Evolutionary conservation across 2,329 filamentous ascomycete species (phyloP), one percentile per base, ranked within the genome.

Genomic region (Tolypocladium endophyticum): DNA sequence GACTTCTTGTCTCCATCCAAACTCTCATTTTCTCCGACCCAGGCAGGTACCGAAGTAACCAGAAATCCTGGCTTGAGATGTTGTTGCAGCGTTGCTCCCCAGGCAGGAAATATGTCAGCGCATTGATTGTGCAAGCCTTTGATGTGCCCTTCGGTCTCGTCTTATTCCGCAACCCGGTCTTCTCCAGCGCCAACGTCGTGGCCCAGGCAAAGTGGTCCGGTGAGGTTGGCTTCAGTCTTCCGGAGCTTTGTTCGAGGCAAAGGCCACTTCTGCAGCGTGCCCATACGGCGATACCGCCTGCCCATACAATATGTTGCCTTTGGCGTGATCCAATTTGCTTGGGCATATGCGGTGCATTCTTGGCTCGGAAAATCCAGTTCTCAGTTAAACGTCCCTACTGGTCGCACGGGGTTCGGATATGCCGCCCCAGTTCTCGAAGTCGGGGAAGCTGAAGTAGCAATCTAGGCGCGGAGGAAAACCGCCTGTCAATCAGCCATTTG

Each of bases 401-500:
- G 55, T 3, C 25, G 30, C 38, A 16, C 38, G 67, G 62, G 54
- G 60, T 56, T 53, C 38, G 4, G n/a, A 2, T 30, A 55, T 30
- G 50, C 20, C 55, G 50, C 82, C 81, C 77, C 86, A 89, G 61
- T 84, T 81, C 67, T 90, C 87, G 71, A 89, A 89, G 70, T 82
- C 87, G 20, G 87, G 87, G 69, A 90, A 90, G 76, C 87, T 89
- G 68, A 88, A 86, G 72, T 90, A 90, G 62, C 83, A 81, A 59
- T 65, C 69, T 71, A 18, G 11, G 20, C 11, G 8, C 20, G 30
- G 30, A 23, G 18, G 20, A 54, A n/a, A n/a, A 12, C n/a, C 30
- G 50, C 50, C 30, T 23, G 28, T 16, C 50, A 35, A n/a, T 54
- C 50, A 52, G 47, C 30, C 11, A 2, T 35, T 14, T 36, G 18